Percentiles rank a stretch among this genome's conserved stretches.
Evolutionary conservation across 1,139 yeast genomes (phyloP).

Genomic region (Pichia sp.): DNA sequence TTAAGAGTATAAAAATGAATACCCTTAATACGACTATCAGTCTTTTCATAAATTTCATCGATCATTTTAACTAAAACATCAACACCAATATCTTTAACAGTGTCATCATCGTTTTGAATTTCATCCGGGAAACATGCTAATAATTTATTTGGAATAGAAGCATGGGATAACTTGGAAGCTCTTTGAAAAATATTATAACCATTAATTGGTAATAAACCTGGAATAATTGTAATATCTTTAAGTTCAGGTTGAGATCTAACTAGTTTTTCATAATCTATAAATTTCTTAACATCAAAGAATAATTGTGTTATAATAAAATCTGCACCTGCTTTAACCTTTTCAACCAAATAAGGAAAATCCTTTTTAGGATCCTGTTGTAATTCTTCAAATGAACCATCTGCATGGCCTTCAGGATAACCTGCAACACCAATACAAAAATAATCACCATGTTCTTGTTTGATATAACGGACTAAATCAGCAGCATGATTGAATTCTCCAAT

Average conservation of each 20-base stretch:
- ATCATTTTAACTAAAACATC: slow-evolving; percentile 63
- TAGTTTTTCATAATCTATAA: slow-evolving; percentile 44
- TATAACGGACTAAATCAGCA: slow-evolving; percentile 76
- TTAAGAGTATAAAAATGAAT: slow-evolving; percentile 96
- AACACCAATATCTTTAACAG: slow-evolving; percentile 80
- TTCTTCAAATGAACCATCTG: slow-evolving; percentile 63
- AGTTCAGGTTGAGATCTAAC: slow-evolving; percentile 27
- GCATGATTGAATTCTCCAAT: slow-evolving; percentile 89
- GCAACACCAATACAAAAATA: slow-evolving; percentile 55
- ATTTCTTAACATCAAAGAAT: slow-evolving; percentile 62
- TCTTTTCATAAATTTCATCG: slow-evolving; percentile 44
- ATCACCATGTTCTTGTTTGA: slow-evolving; percentile 51
- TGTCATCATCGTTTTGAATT: slow-evolving; percentile 74
- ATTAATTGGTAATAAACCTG: slow-evolving; percentile 96
- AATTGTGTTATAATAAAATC: slow-evolving; percentile 87
- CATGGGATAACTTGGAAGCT: slow-evolving; percentile 86
- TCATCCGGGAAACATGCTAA: slow-evolving; percentile 48
- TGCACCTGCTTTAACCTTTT: slow-evolving; percentile 90
- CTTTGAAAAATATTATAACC: slow-evolving; percentile 80
- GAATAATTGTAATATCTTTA: slow-evolving; percentile 55
- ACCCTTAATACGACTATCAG: slow-evolving; percentile 59
- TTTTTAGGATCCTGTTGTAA: slow-evolving; percentile 50
- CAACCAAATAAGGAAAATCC: slow-evolving; percentile 71
- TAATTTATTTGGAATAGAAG: slow-evolving; percentile 62
- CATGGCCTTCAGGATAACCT: slow-evolving; percentile 78